These are phyloP conservation scores for apple (Malus domestica) DNA, from an alignment of 306 rosid species.

Conservation along the genomic window DNA sequence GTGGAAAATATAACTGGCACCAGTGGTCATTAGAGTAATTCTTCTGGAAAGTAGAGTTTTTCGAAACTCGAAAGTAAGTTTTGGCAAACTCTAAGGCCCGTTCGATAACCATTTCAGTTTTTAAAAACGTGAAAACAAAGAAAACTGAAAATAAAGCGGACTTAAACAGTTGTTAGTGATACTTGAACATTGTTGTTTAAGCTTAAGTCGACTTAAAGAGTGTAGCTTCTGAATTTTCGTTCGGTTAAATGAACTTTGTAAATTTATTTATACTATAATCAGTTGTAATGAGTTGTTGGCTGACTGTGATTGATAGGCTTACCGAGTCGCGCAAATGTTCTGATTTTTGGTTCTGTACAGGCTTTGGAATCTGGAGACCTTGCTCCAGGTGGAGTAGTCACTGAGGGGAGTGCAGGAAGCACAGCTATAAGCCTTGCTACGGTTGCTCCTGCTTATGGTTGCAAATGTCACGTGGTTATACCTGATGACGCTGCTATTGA, in stretches of 20 bases:
- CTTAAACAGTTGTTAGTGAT: background rate
- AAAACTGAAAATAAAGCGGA: background rate
- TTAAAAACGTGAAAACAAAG: background rate
- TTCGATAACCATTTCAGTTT: background rate
- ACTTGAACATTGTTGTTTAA: background rate
- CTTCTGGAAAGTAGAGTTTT: background rate
- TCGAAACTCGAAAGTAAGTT: background rate
- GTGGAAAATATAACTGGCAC: background rate
- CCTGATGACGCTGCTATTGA: conserved; percentile 96
- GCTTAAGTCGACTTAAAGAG: background rate
- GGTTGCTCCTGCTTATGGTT: conserved; percentile 89
- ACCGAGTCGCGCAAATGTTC: background rate
- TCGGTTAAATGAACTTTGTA: background rate
- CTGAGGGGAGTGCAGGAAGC: conserved; percentile 95
- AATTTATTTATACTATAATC: no score
- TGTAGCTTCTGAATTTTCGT: background rate
- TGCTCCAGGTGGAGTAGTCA: conserved; percentile 66
- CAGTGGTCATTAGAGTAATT: background rate
- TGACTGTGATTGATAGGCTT: background rate
- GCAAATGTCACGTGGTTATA: conserved; percentile 81
- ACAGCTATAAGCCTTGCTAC: conserved; percentile 92
- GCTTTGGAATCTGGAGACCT: conserved; percentile 74
- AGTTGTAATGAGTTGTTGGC: background rate
- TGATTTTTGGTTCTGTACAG: conserved; percentile 30
- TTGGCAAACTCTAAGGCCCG: no score